phyloP scores from a whole-genome alignment of 2,329 filamentous ascomycete species.

The Trichoderma aggressivum region DNA sequence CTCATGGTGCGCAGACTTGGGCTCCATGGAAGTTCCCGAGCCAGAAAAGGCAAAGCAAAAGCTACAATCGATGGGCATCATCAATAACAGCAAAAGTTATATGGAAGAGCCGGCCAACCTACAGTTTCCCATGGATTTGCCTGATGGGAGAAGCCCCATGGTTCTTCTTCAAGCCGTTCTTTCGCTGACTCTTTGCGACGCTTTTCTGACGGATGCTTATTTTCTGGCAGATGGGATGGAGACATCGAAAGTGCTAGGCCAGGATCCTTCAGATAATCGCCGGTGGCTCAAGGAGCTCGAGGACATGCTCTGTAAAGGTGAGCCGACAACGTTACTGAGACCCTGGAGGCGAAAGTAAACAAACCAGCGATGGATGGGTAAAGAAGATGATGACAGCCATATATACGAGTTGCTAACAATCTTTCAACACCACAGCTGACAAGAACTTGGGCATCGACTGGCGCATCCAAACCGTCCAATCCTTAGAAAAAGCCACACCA shows the following conservation, averaged over 20 bases:
- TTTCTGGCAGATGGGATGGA: background rate
- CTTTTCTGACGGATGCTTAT: background rate
- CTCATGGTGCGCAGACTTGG: background rate
- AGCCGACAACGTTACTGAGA: background rate
- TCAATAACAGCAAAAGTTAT: background rate
- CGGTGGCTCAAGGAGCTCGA: background rate
- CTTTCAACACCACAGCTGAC: background rate
- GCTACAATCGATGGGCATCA: background rate
- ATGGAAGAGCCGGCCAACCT: background rate
- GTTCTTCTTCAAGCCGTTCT: background rate
- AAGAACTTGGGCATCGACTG: background rate
- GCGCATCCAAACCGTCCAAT: background rate
- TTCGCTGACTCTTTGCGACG: background rate
- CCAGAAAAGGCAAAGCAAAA: background rate
- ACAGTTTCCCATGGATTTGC: background rate
- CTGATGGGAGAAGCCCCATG: background rate
- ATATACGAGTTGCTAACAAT: background rate
- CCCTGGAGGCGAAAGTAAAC: too few species aligned
- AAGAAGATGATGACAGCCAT: background rate
- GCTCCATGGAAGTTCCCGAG: background rate
- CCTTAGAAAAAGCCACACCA: background rate
- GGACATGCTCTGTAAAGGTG: background rate
- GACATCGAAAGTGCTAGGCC: background rate
- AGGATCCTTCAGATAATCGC: background rate
- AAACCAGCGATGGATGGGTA: too few species aligned